Base-by-base conservation (phyloP, 2,329 filamentous ascomycete genomes). In the Neofusicoccum laricinum region DNA sequence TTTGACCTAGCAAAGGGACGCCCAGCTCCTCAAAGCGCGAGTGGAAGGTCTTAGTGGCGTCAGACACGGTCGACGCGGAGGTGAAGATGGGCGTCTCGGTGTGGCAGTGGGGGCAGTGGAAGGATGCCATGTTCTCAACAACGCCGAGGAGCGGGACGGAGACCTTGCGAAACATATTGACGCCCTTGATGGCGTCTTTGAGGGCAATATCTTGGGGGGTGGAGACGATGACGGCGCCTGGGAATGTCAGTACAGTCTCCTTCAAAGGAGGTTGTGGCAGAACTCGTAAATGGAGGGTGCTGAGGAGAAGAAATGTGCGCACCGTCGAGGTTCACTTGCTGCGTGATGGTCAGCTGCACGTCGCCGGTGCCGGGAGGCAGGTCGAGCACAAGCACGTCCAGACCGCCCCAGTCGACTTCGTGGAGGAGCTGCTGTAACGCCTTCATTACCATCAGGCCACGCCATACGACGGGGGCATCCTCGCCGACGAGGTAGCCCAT, bases 401-500 rank as follows among this genome's bases (percentile, higher is more conserved):
- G 81, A 12, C 88, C 89, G 14, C 90, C 92, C 95, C 95, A 99
- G 61, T 95, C 90, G 0, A 99, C 95, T 69, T 97, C 92, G 75
- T 97, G 94, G 7, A 99, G 85, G 4, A 99, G 87, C 74, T 99
- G 95, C 70, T 97, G 93, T 68, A 99, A 84, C 0, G 95, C 95
- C 74, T 98, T 99, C 84, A 96, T 96, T 14, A 98, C 91, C 93
- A 99, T 97, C 2, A 97, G 85, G 0, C 95, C 95, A 59, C 95
- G 88, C 95, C 95, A 99, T 36, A 95, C 93, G 15, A 99, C 90
- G 0, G 93, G 92, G 4, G 91, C 90, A 11, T 88, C 85, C 68
- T 92, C 89, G 19, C 86, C 86, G 1, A 97, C 88, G 0, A 99
- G 84, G 69, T 97, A 98, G 57, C 95, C 95, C 91, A 99, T 98